A percentile compares a stretch with the other conserved stretches of the same genome.
phyloP scores from a whole-genome alignment of 2,329 filamentous ascomycete species.

The Fusarium torreyae region DNA sequence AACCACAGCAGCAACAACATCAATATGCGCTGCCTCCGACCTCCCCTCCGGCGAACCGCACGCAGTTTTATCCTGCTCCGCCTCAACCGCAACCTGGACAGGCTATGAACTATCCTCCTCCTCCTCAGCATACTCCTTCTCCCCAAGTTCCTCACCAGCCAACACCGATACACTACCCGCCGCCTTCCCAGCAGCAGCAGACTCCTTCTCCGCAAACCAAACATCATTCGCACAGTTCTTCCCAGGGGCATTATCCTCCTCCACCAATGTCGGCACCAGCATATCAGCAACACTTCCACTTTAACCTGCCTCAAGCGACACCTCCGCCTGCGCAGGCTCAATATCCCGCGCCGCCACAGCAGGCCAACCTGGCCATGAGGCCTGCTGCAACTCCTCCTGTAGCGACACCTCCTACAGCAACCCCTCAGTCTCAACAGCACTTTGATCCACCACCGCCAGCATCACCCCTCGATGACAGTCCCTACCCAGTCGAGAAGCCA shows the following conservation, averaged over 20 bases:
- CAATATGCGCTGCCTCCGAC: constrained; percentile 64
- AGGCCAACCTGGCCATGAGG: constrained; percentile 39
- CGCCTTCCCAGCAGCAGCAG: constrained; percentile 47
- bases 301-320: constrained; percentile 46
- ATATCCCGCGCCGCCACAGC: constrained; percentile 48
- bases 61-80: constrained; percentile 63
- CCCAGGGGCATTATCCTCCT: constrained; percentile 41
- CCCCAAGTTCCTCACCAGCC: constrained; percentile 44
- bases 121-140: constrained; percentile 48
- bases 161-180: constrained; percentile 36
- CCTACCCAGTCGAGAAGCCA: constrained; percentile 53
- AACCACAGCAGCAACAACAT: constrained; percentile 51
- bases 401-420: constrained; percentile 47
- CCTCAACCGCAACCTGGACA: constrained; percentile 54
- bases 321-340: constrained; percentile 40
- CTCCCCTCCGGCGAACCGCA: constrained; percentile 63
- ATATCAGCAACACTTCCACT: constrained; percentile 47
- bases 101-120: constrained; percentile 44
- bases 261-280: constrained; percentile 43
- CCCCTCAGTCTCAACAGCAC: constrained; percentile 45
- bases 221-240: constrained; percentile 43
- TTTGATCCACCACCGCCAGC: constrained; percentile 51
- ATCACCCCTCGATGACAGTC: constrained; percentile 38
- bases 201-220: constrained; percentile 43
- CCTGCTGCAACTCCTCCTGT: constrained; percentile 44